Evolutionary conservation across 169 alveolate genomes (phyloP).

Genomic region (Sarcocystis neurona): DNA sequence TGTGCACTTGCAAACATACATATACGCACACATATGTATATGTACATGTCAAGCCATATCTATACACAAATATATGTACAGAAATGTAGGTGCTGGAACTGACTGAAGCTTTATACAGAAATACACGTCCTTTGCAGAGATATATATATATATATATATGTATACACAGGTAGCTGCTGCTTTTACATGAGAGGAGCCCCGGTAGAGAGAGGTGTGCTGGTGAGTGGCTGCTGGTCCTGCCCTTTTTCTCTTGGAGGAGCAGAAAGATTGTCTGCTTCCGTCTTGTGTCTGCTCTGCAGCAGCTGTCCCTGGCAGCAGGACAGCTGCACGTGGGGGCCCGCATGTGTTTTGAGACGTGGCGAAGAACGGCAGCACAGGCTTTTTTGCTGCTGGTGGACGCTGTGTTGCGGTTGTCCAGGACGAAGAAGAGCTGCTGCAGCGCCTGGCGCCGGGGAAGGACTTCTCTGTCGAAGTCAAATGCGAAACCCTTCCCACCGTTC

Average conservation of each 20-base stretch:
- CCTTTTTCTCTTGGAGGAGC: no score
- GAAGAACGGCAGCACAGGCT: background rate
- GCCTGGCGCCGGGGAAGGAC: background rate
- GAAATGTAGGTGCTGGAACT: background rate
- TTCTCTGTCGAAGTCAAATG: background rate
- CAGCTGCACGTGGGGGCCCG: background rate
- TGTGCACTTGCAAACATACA: no score
- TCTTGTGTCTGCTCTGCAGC: no score
- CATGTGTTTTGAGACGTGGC: background rate
- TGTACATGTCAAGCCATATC: no score
- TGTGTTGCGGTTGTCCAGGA: background rate
- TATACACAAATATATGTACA: background rate
- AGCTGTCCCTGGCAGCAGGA: background rate
- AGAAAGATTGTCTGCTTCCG: no score
- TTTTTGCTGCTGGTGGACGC: background rate
- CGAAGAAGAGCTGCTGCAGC: background rate
- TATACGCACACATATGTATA: no score
- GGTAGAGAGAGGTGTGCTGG: no score
- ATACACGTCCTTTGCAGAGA: background rate
- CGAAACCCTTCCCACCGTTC: slow-evolving; percentile 23
- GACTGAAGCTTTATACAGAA: background rate
- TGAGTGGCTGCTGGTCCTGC: no score
- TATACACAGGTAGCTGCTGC: background rate
- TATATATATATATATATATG: no score
- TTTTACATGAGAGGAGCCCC: background rate